These are phyloP conservation scores for Tuber indicum DNA, from an alignment of 495 filamentous ascomycete genomes.

Conservation along the genomic window DNA sequence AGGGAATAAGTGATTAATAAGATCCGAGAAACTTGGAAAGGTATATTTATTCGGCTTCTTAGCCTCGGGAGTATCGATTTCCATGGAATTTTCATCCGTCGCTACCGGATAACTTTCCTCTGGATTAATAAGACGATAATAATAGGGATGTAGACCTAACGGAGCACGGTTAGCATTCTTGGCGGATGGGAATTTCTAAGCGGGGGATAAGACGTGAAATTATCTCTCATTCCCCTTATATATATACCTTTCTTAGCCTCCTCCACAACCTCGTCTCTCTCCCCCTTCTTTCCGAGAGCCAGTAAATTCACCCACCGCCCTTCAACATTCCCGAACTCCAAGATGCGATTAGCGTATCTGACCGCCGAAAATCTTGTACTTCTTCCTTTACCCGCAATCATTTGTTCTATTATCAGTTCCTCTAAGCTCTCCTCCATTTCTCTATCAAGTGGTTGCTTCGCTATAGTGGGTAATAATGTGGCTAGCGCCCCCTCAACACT, in stretches of 20 bases:
- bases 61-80: constrained; percentile 13
- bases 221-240: background rate
- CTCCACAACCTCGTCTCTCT: constrained; percentile 75
- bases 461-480: constrained; percentile 58
- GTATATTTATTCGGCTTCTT: constrained; percentile 32
- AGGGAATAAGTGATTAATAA: constrained; percentile 43
- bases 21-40: constrained; percentile 42
- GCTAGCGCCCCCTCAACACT: constrained; percentile 85
- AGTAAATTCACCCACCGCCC: constrained; percentile 85
- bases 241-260: constrained; percentile 81
- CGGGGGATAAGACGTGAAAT: background rate
- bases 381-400: constrained; percentile 56
- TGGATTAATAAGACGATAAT: constrained; percentile 62
- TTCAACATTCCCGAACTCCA: constrained; percentile 67
- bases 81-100: constrained; percentile 23
- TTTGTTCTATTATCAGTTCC: constrained; percentile 59
- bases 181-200: background rate
- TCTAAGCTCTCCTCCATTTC: constrained; percentile 44
- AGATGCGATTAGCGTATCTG: constrained; percentile 82
- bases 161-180: background rate
- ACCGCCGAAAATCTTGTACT: constrained; percentile 74
- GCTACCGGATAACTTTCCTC: constrained; percentile 40
- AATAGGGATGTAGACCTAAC: constrained; percentile 55
- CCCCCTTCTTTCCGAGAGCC: constrained; percentile 58
- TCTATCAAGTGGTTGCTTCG: constrained; percentile 40